Percentiles rank a stretch among this genome's conserved stretches.
Evolutionary conservation across 2,329 filamentous ascomycete genomes (phyloP).

Genomic region (Pseudocercospora ulei): DNA sequence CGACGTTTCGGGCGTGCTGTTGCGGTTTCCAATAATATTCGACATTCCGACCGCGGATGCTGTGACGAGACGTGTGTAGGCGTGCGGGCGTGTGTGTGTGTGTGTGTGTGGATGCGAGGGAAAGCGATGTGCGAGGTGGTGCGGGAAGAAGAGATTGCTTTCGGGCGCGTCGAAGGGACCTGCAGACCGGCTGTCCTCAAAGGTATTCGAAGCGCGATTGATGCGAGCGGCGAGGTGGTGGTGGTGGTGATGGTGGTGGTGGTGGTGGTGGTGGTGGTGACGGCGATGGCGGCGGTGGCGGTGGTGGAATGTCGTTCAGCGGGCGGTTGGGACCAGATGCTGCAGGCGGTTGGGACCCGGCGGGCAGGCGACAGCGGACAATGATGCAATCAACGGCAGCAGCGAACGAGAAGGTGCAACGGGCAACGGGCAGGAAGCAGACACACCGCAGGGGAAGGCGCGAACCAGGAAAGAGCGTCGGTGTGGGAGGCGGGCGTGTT

Average conservation of each 20-base stretch:
- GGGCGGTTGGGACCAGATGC: no score
- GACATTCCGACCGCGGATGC: conserved; percentile 36
- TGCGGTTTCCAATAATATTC: conserved; percentile 60
- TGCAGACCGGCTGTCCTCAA: conserved; percentile 81
- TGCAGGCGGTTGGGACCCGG: no score
- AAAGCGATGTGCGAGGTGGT: conserved; percentile 5
- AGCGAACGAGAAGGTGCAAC: no score
- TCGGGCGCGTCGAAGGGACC: conserved; percentile 45
- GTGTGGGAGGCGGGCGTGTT: no score
- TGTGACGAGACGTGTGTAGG: conserved; percentile 9
- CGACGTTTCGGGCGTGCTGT: conserved; percentile 89
- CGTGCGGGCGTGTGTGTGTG: conserved; percentile 8
- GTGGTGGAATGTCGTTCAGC: no score
- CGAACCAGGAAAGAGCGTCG: no score
- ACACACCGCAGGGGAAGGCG: no score
- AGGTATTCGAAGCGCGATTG: conserved; percentile 45
- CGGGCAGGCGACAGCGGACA: no score
- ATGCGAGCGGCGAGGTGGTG: conserved; percentile 4
- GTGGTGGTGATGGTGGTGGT: conserved; percentile 1
- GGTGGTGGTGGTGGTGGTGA: no score
- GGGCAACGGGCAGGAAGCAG: no score
- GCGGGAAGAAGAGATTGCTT: conserved; percentile 8
- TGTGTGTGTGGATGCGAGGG: conserved; percentile 13
- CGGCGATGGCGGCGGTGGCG: no score
- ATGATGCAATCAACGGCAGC: no score